Evolutionary conservation across 371 early-diverging fungal species (phyloP), one percentile per base, ranked within the genome.

Genomic region (Saksenaea oblongispora): DNA sequence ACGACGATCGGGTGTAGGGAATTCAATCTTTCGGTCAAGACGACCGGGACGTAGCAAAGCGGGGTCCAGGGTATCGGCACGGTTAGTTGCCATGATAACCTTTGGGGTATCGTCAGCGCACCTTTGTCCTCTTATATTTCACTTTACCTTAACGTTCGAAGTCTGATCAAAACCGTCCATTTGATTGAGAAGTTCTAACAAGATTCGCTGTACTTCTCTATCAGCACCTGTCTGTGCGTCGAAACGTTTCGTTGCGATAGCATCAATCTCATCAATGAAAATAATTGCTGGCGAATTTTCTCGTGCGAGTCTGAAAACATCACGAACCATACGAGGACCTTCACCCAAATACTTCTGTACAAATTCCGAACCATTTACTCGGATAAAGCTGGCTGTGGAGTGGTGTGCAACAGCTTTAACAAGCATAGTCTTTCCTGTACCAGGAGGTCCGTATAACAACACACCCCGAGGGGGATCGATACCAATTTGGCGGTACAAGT

Each of bases 181-280:
- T 85, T 99, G 99, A 78, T 96, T 99, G 65, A 99, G 86, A 65
- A 99, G 86, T 84, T 99, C 99, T 14, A 99, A 82, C 34, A 99
- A 78, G 74, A 99, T 98, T 84, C 99, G 93, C 80, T 99, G 99
- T 13, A 99, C 99, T 85, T 99, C 99, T 67, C 99, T 88, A 80
- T 99, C 99, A 5, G 99, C 99, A 56, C 99, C 98, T 1, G 99
- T 99, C 73, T 99, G 98, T 7, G 99, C 99, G 87, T 99, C 99
- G 71, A 98, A 99, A 73, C 99, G 93, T 80, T 98, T 99, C 27
- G 99, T 98, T 26, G 98, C 99, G 75, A 98, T 91, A 17, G 99
- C 99, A 82, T 99, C 99, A 71, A 99, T 99, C 86, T 99, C 99
- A 78, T 99, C 99, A 73, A 99, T 99, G 82, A 99, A 99, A 63